Evolutionary conservation across 345 rosid species (phyloP), one percentile per base, ranked within the genome.

Genomic region (Salix arbutifolia): DNA sequence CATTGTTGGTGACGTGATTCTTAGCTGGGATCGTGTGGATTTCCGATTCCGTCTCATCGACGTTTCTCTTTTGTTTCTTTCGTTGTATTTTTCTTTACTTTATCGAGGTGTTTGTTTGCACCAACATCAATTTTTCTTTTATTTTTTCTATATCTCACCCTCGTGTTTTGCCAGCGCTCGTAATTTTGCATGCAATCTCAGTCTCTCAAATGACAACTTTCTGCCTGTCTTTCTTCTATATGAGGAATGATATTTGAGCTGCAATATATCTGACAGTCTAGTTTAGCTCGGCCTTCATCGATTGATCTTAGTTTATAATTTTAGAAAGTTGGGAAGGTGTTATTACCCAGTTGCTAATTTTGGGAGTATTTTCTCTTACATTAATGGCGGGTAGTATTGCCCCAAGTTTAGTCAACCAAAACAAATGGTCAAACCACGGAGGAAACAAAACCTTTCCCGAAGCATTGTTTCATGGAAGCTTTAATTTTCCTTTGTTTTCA

Each of bases 21-120:
- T 53, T 35, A 2, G 79, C 68, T 71, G 80, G 80, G 86, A 75
- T 84, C 78, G 30, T 75, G 86, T 72, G 82, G 72, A 71, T 37
- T 72, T 37, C 71, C 76, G 76, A 58, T 52, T 60, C 11, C 86
- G 84, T 81, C 65, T 73, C 73, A 73, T 65, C 76, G 2, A 81
- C 82, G 79, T 62, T 68, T 61, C 53, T 56, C 25, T 70, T 19
- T 74, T 62, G 40, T n/a, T 46, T 33, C 64, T 23, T 62, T 25
- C 31, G 9, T 1, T 68, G 16, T 33, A n/a, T 16, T 48, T 18
- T 19, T 52, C 4, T n/a, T 0, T 53, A 21, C 12, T 21, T 21
- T 19, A 21, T 53, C 23, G 1, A n/a, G 62, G 62, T 56, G 62
- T 56, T 56, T n/a, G 62, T n/a, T 56, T 56, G 26, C 3, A 56